Base-by-base conservation (phyloP, 1,284 basidiomycete genomes). In the Fomitopsis palustris region DNA sequence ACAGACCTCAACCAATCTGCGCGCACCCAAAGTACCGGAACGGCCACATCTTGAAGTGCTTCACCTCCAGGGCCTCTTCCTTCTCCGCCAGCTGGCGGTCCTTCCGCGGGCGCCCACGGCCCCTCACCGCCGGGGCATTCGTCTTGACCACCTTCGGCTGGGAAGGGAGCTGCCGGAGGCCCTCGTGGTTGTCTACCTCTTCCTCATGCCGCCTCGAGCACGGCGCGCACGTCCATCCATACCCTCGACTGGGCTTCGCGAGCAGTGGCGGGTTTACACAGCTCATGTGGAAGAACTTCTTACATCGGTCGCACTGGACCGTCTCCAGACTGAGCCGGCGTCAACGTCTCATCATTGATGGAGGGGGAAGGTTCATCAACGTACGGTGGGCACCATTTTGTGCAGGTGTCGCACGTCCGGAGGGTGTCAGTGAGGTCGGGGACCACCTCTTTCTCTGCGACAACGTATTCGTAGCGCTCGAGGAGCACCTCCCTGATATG, bases 221-320 rank as follows among this genome's bases (percentile, higher is more conserved):
- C 0, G 93, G 91, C 0, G 93, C 93, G 68, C 97, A 99, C 4
- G 94, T 95, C 96, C 96, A 99, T 35, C 93, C 95, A 76, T 98
- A 98, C 25, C 97, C 97, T 64, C 95, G 88, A 19, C 95, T 93
- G 2, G 96, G 97, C 74, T 98, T 98, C 3, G 91, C 90, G n/a
- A 83, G 77, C n/a, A 99, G 79, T 2, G 96, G 96, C 23, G 97
- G 96, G 62, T 90, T 90, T 55, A 98, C 88, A 70, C 96, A 99
- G 60, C 80, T 74, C 92, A 98, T 98, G 75, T 99, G 96, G 77
- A 95, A 99, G 78, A 88, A 93, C 62, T 86, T 86, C 75, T 95
- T 94, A 81, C 96, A 99, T 38, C 90, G 83, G 73, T 96, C 95
- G 81, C 96, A 99, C 69, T 89, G 87, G 45, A 99, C 94, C 3